phyloP scores from a whole-genome alignment of 441 rosid genomes.

The Melastoma candidum region DNA sequence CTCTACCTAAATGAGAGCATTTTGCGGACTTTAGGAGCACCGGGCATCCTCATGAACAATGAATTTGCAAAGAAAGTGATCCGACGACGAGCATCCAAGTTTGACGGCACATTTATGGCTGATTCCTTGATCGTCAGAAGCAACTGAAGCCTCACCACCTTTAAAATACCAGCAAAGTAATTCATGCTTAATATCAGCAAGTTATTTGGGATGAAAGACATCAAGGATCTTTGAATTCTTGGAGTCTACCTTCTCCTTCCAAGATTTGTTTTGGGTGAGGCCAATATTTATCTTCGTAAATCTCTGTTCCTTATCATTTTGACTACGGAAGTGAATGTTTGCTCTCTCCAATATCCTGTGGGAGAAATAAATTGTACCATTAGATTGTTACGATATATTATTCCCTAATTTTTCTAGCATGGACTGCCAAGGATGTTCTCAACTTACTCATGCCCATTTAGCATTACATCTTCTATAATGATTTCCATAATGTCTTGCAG shows the following conservation, averaged over 20 bases:
- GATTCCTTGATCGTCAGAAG: conserved; percentile 93
- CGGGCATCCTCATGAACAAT: conserved; percentile 88
- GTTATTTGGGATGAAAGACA: not conserved
- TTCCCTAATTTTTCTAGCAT: conserved; percentile 2
- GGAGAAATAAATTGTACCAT: conserved; percentile 10
- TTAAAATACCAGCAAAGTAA: not conserved
- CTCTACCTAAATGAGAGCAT: conserved; percentile 85
- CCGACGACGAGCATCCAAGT: conserved; percentile 94
- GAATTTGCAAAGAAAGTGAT: conserved; percentile 97
- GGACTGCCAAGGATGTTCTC: conserved; percentile 11
- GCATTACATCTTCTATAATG: conserved; percentile 68
- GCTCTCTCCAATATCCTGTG: conserved; percentile 54
- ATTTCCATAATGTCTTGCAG: conserved; percentile 95
- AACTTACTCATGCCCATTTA: conserved; percentile 68
- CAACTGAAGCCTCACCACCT: conserved; percentile 74
- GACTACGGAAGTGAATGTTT: conserved; percentile 18
- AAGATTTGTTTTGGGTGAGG: conserved; percentile 22
- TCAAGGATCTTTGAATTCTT: not conserved
- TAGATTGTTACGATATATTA: conserved; percentile 11
- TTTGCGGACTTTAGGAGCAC: conserved; percentile 83
- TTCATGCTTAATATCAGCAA: conserved; percentile 3
- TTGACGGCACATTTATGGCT: conserved; percentile 86
- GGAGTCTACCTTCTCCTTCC: conserved; percentile 61
- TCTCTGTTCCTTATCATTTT: conserved; percentile 43
- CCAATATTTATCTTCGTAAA: conserved; percentile 57